These are phyloP conservation scores for Arthrinium phaeospermum DNA, from an alignment of 2,329 filamentous ascomycete genomes.

Conservation along the genomic window DNA sequence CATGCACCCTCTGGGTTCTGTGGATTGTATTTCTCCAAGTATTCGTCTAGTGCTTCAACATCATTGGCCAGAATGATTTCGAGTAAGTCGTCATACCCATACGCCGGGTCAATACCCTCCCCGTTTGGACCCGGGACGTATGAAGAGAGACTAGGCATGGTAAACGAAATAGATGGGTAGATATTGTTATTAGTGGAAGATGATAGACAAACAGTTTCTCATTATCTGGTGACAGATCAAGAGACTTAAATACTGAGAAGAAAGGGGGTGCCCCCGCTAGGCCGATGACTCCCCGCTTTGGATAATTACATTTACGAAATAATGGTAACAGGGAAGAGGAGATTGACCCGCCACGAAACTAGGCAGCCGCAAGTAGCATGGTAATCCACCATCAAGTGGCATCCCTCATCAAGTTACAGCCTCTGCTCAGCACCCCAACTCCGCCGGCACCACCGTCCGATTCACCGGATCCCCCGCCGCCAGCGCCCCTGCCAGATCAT, in stretches of 20 bases:
- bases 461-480: slow-evolving; percentile 31
- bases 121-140: not conserved
- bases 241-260: not conserved
- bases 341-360: too few species aligned
- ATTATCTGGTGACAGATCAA: too few species aligned
- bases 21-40: not conserved
- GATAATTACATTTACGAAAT: not conserved
- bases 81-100: not conserved
- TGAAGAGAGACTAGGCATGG: not conserved
- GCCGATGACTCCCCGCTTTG: not conserved
- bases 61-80: not conserved
- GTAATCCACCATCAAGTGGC: too few species aligned
- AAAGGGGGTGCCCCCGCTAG: not conserved
- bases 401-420: too few species aligned
- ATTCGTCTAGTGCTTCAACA: not conserved
- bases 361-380: too few species aligned
- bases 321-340: too few species aligned
- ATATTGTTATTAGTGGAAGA: not conserved
- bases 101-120: not conserved
- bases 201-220: too few species aligned
- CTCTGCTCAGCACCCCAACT: not conserved
- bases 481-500: slow-evolving; percentile 31
- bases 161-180: not conserved
- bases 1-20: not conserved
- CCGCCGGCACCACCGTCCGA: not conserved